These are phyloP conservation scores for Prinsepia uniflora DNA, from an alignment of 306 rosid genomes.

Conservation along the genomic window DNA sequence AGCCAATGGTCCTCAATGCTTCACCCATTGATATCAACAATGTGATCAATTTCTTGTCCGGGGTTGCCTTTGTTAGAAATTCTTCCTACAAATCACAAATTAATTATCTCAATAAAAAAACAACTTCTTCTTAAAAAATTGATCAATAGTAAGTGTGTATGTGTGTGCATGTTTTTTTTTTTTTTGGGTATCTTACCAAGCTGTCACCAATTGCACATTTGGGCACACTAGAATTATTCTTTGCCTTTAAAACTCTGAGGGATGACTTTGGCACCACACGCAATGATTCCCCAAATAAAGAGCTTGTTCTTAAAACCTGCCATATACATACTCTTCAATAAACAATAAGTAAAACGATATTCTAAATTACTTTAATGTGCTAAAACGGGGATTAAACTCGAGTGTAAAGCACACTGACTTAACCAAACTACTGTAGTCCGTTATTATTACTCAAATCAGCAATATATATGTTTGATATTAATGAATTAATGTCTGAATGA, in stretches of 20 bases:
- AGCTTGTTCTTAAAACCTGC: conserved; percentile 75
- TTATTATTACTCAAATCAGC: no score
- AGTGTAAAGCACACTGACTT: no score
- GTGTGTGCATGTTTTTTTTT: no score
- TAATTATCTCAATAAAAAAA: background rate
- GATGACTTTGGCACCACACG: conserved; percentile 61
- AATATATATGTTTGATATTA: background rate
- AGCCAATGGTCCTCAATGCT: conserved; percentile 87
- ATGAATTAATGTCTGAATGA: background rate
- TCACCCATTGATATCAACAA: conserved; percentile 89
- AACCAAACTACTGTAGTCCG: background rate
- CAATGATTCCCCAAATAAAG: conserved; percentile 78
- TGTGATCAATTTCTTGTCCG: conserved; percentile 78
- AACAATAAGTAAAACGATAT: background rate
- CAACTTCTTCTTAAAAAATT: background rate
- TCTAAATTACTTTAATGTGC: background rate
- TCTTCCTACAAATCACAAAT: conserved; percentile 56
- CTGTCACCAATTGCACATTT: conserved; percentile 89
- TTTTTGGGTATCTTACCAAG: conserved; percentile 49
- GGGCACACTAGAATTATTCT: conserved; percentile 41
- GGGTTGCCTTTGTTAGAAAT: conserved; percentile 79
- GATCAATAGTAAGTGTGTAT: no score
- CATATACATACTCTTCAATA: conserved; percentile 11
- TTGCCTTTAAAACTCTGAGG: conserved; percentile 49
- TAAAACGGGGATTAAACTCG: background rate